Evolutionary conservation across 495 filamentous ascomycete genomes (phyloP).

Genomic region (Glonium stellatum): DNA sequence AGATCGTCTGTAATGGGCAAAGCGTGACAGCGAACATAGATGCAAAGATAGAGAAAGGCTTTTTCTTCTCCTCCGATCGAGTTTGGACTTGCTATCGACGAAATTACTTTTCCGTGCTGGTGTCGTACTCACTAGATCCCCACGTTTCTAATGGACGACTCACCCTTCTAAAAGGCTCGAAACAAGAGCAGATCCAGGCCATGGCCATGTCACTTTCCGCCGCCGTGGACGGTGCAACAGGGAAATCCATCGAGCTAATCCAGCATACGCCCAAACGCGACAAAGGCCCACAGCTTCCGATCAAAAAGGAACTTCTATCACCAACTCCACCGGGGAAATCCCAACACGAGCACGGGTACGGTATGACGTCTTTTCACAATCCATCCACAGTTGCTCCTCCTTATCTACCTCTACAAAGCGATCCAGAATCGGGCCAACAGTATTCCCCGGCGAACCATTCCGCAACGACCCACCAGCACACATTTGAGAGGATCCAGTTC

Average conservation of each 20-base stretch:
- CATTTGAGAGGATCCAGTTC: conserved; percentile 94
- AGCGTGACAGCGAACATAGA: conserved; percentile 67
- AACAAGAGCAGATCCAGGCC: conserved; percentile 46
- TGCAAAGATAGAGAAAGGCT: conserved; percentile 86
- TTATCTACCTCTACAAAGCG: conserved; percentile 23
- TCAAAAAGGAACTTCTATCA: conserved; percentile 62
- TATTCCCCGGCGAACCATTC: conserved; percentile 20
- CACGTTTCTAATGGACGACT: conserved; percentile 33
- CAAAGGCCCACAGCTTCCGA: conserved; percentile 76
- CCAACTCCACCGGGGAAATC: conserved; percentile 51
- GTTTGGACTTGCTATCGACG: conserved; percentile 96
- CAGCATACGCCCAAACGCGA: conserved; percentile 95
- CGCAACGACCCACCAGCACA: conserved; percentile 34
- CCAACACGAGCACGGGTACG: conserved; percentile 19
- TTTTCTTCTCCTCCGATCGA: conserved; percentile 73
- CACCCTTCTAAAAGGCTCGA: conserved; percentile 19
- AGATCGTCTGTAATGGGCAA: conserved; percentile 44
- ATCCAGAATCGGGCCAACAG: conserved; percentile 5
- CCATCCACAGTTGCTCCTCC: conserved; percentile 7
- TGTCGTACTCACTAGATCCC: conserved; percentile 66
- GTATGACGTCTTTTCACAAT: conserved; percentile 16
- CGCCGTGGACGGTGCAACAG: conserved; percentile 69
- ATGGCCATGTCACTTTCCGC: conserved; percentile 87
- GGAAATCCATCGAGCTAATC: conserved; percentile 77
- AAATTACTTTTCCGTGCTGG: conserved; percentile 89